Evolutionary conservation across 495 filamentous ascomycete species (phyloP).

Genomic region (Trichoderma parareesei): DNA sequence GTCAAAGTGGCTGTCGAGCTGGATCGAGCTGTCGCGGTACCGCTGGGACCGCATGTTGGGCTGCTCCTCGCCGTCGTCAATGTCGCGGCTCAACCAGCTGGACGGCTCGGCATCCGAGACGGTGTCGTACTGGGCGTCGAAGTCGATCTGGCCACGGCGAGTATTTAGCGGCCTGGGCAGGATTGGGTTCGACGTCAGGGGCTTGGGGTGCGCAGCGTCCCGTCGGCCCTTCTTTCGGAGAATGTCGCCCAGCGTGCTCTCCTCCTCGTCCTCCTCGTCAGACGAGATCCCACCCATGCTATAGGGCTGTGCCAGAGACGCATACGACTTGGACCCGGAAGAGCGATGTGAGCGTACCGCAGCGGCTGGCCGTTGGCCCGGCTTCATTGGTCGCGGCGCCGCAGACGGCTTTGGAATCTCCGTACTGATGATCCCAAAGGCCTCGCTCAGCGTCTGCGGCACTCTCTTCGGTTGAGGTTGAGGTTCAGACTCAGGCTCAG

Average conservation of each 20-base stretch:
- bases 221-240: background rate
- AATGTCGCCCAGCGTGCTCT: background rate
- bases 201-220: background rate
- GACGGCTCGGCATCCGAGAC: background rate
- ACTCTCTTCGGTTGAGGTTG: background rate
- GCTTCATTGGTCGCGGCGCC: background rate
- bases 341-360: constrained; percentile 3
- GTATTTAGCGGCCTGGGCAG: background rate
- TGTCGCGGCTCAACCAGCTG: background rate
- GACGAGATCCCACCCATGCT: constrained; percentile 27
- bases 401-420: background rate
- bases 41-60: constrained; percentile 30
- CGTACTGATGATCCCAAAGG: background rate
- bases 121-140: constrained; percentile 20
- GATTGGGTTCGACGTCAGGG: background rate
- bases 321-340: constrained; percentile 29
- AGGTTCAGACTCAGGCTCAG: too few relatives aligned
- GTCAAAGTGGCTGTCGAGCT: constrained; percentile 47
- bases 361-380: background rate
- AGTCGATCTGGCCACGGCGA: constrained; percentile 16
- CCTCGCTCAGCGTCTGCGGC: background rate
- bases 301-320: constrained; percentile 37
- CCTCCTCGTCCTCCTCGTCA: constrained; percentile 30
- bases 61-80: constrained; percentile 20
- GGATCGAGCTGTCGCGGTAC: constrained; percentile 34